Conservation (phyloP, 345 rosid species). For the Linum trigynum region DNA sequence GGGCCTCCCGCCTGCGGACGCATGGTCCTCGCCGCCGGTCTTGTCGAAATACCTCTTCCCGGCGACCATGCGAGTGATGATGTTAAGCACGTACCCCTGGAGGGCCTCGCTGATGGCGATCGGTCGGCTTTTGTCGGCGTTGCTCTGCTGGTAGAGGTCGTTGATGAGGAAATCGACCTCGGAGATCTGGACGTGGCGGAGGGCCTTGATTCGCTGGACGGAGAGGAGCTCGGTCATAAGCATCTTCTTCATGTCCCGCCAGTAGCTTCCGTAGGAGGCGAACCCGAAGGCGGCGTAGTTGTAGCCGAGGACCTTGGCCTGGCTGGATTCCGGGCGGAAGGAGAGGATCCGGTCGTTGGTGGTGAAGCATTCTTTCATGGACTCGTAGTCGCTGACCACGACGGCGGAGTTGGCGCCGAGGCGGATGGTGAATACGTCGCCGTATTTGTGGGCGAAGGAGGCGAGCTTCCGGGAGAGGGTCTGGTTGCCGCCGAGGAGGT, state of each 20-base stretch:
- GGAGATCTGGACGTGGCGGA: conserved; percentile 1
- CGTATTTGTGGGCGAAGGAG: conserved; percentile 2
- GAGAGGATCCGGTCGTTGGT: conserved; percentile 12
- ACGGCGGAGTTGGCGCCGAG: conserved; percentile 1
- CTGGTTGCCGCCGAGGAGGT: conserved; percentile 1
- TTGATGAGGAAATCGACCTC: conserved; percentile 4
- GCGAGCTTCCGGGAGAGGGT: conserved; percentile 1
- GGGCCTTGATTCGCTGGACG: conserved; percentile 1
- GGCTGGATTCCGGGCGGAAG: conserved; percentile 8
- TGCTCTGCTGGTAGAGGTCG: neutral
- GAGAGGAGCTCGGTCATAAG: conserved; percentile 13
- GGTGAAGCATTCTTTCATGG: conserved; percentile 13
- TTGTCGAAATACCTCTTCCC: conserved; percentile 9
- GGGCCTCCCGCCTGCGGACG: neutral
- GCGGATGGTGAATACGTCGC: conserved; percentile 1
- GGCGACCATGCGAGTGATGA: conserved; percentile 7
- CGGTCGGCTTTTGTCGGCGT: neutral
- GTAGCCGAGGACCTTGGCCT: conserved; percentile 13
- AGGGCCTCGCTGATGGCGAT: neutral
- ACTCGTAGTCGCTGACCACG: neutral
- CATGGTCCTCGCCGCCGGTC: neutral
- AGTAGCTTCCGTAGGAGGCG: conserved; percentile 14
- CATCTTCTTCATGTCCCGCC: conserved; percentile 13
- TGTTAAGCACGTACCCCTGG: neutral
- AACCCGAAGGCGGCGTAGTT: conserved; percentile 7